These are phyloP conservation scores for Allium sativum DNA, from an alignment of 106 monocot species.

Conservation along the genomic window DNA sequence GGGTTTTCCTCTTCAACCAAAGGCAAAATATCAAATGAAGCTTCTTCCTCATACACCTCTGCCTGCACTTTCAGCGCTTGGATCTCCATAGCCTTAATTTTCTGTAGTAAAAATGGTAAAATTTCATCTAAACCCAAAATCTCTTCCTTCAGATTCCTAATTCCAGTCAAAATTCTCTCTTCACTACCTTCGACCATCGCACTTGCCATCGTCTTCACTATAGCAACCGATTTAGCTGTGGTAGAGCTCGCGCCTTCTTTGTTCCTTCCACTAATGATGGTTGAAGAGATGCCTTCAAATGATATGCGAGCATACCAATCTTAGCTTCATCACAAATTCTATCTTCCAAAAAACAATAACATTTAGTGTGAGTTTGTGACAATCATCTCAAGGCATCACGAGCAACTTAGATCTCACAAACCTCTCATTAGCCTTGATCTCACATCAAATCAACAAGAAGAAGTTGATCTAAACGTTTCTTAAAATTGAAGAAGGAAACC, in stretches of 20 bases:
- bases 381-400: no score
- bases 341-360: no score
- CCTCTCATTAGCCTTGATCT: no score
- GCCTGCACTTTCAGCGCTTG: slow-evolving; percentile 82
- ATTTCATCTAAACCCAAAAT: slow-evolving; percentile 44
- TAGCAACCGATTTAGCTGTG: slow-evolving; percentile 44
- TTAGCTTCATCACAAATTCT: no score
- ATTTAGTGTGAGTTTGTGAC: no score
- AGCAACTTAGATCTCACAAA: no score
- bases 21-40: slow-evolving; percentile 63
- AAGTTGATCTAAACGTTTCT: no score
- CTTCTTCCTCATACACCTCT: slow-evolving; percentile 59
- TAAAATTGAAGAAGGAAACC: no score
- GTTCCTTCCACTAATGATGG: slow-evolving; percentile 62
- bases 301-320: no score
- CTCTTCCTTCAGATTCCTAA: slow-evolving; percentile 66
- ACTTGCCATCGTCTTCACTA: slow-evolving; percentile 41
- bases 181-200: slow-evolving; percentile 42
- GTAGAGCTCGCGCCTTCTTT: slow-evolving; percentile 62
- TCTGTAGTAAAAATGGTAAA: slow-evolving; percentile 50
- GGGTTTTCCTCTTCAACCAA: slow-evolving; percentile 2
- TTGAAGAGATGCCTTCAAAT: slow-evolving; percentile 78
- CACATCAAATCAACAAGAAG: no score
- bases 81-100: slow-evolving; percentile 68
- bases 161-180: slow-evolving; percentile 59